Percentiles rank a stretch among this genome's conserved stretches.
These are phyloP conservation scores for Ampelocalamus luodianensis DNA, from an alignment of 176 grass and related monocot genomes.

Conservation along the genomic window DNA sequence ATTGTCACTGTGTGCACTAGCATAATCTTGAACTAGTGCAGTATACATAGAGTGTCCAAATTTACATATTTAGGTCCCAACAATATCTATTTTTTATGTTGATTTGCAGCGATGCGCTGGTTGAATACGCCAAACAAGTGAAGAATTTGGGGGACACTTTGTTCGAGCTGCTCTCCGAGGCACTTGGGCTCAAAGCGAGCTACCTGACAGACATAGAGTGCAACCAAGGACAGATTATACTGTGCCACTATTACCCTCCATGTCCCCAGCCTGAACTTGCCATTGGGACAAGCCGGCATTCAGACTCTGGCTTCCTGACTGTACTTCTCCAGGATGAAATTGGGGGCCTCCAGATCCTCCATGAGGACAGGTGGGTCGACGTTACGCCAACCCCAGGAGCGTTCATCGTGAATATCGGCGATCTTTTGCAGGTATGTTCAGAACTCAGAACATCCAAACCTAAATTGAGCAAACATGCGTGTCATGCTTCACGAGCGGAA, in stretches of 20 bases:
- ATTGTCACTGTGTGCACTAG: no score
- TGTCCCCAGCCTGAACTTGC: constrained; percentile 72
- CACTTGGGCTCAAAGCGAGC: constrained; percentile 55
- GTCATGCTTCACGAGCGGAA: background rate
- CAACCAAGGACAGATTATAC: constrained; percentile 56
- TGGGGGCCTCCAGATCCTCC: constrained; percentile 66
- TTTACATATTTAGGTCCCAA: no score
- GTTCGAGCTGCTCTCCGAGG: constrained; percentile 62
- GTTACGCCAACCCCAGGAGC: constrained; percentile 47
- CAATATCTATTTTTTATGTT: background rate
- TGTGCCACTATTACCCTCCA: constrained; percentile 69
- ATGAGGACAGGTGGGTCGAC: constrained; percentile 54
- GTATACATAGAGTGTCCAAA: no score
- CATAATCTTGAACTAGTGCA: no score
- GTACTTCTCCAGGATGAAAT: constrained; percentile 67
- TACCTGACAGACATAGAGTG: constrained; percentile 66
- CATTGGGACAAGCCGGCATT: constrained; percentile 61
- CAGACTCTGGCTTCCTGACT: constrained; percentile 62
- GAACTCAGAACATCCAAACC: background rate
- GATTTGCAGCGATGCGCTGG: constrained; percentile 42
- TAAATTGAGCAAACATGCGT: background rate
- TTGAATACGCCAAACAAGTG: constrained; percentile 54
- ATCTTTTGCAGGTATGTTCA: constrained; percentile 60
- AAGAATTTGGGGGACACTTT: constrained; percentile 53
- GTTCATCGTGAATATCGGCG: constrained; percentile 56